Conservation (phyloP, 371 early-diverging fungal species). For the Cokeromyces recurvatus region DNA sequence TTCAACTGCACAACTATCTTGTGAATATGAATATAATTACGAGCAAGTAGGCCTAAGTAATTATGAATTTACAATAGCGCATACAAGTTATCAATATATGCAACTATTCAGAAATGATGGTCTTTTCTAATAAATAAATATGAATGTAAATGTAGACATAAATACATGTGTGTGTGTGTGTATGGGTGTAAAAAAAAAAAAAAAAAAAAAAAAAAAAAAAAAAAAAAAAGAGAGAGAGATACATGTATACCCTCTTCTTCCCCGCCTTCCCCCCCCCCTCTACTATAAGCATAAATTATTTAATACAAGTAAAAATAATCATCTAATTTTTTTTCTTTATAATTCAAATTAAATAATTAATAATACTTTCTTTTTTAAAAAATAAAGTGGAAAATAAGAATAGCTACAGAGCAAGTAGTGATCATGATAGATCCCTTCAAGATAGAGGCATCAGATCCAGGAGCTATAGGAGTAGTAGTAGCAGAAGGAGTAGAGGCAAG, state of each 20-base stretch:
- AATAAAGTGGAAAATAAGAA: too few species aligned
- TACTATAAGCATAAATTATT: neutral
- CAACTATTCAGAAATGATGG: constrained; percentile 43
- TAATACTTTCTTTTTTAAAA: too few species aligned
- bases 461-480: constrained; percentile 1
- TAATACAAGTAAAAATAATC: neutral
- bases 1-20: constrained; percentile 39
- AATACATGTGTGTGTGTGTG: too few species aligned
- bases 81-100: constrained; percentile 54
- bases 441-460: constrained; percentile 1
- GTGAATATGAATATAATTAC: constrained; percentile 46
- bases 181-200: too few species aligned
- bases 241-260: too few species aligned
- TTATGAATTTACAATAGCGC: constrained; percentile 45
- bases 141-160: neutral
- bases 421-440: too few species aligned
- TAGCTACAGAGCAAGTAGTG: too few species aligned
- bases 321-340: neutral
- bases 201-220: too few species aligned
- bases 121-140: constrained; percentile 24
- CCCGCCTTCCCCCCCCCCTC: neutral
- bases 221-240: too few species aligned
- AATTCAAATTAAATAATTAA: too few species aligned
- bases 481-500: neutral
- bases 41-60: constrained; percentile 42